phyloP scores from a whole-genome alignment of 208 protist species.

The Naegleria gruberi region DNA sequence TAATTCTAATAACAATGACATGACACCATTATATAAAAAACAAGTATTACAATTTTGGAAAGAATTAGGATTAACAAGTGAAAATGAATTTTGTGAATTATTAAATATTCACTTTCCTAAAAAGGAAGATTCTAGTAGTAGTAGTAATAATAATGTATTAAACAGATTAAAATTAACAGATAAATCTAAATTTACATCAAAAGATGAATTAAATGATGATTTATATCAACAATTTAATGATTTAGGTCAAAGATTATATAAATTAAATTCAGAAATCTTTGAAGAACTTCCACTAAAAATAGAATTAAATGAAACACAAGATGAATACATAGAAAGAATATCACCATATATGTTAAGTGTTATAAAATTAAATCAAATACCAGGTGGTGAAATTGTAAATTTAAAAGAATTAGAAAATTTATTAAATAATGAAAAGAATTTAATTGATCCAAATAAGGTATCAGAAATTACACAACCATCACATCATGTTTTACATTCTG shows the following conservation, averaged over 20 bases:
- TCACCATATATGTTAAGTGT: neutral
- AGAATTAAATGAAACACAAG: neutral
- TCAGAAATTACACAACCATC: neutral
- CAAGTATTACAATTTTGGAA: neutral
- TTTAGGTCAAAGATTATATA: neutral
- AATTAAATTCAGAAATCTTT: constrained; percentile 2
- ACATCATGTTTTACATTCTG: neutral
- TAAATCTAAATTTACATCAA: neutral
- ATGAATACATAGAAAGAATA: neutral
- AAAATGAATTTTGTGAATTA: too few relatives aligned
- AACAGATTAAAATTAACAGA: neutral
- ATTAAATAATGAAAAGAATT: neutral
- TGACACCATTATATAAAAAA: neutral
- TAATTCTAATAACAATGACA: too few relatives aligned
- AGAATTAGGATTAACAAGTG: neutral
- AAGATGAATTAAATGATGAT: neutral
- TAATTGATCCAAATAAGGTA: neutral
- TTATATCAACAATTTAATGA: neutral
- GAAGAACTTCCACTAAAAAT: neutral
- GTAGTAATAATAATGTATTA: neutral
- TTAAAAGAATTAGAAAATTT: neutral
- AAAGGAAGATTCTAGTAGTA: too few relatives aligned
- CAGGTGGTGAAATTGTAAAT: neutral
- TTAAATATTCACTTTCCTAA: too few relatives aligned
- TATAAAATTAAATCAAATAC: neutral